Percentiles rank a stretch among this genome's conserved stretches.
phyloP scores from a whole-genome alignment of 2,329 filamentous ascomycete species.

The Gremmenia infestans region DNA sequence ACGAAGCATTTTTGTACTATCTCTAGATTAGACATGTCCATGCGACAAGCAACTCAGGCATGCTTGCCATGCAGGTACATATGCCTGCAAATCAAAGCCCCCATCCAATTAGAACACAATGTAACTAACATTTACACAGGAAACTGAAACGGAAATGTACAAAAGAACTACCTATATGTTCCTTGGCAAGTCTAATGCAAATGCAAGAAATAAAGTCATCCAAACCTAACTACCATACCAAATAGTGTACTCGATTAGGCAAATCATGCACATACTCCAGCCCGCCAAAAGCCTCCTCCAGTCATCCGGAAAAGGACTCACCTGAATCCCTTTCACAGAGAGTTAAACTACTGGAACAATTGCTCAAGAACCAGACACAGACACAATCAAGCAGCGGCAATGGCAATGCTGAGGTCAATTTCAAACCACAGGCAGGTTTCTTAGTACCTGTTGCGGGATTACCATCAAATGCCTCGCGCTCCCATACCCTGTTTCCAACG shows the following conservation, averaged over 20 bases:
- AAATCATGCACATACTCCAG: not conserved
- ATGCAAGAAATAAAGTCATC: not conserved
- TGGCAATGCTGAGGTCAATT: not conserved
- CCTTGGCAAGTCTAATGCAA: not conserved
- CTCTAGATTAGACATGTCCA: not conserved
- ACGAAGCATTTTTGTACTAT: too few species aligned
- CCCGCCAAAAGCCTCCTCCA: too few species aligned
- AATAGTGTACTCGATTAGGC: not conserved
- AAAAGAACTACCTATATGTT: not conserved
- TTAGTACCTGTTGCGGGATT: not conserved
- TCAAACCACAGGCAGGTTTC: not conserved
- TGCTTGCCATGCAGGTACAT: not conserved
- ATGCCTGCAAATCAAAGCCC: not conserved
- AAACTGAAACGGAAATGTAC: not conserved
- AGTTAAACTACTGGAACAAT: too few species aligned
- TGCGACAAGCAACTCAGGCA: not conserved
- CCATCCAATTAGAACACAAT: too few species aligned
- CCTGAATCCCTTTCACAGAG: too few species aligned
- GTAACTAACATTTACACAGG: not conserved
- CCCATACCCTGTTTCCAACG: not conserved
- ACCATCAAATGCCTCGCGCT: not conserved
- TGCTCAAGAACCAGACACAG: too few species aligned
- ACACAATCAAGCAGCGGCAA: not conserved
- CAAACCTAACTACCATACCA: not conserved
- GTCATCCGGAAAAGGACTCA: too few species aligned